Evolutionary conservation across 139 green algal species (phyloP).

Genomic region (Nannochloris sp.): DNA sequence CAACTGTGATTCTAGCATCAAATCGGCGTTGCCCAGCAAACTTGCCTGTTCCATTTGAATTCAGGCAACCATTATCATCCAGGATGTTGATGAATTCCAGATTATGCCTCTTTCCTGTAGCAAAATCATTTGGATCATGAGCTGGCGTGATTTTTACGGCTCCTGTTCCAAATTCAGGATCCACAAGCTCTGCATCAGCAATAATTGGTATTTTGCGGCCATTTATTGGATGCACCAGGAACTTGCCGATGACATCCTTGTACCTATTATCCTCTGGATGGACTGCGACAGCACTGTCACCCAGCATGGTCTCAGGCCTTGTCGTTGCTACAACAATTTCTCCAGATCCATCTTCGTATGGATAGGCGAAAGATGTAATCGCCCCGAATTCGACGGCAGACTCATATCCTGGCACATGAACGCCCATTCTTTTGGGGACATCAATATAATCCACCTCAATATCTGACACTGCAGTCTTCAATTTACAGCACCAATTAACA

Average conservation of each 20-base stretch:
- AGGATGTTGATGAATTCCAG: constrained; percentile 94
- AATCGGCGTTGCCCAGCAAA: constrained; percentile 90
- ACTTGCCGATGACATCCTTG: constrained; percentile 67
- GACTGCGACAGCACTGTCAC: constrained; percentile 90
- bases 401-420: constrained; percentile 67
- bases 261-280: constrained; percentile 88
- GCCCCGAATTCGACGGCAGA: constrained; percentile 91
- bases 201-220: constrained; percentile 87
- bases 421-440: constrained; percentile 56
- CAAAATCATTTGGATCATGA: constrained; percentile 97
- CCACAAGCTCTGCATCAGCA: constrained; percentile 84
- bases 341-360: constrained; percentile 63
- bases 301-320: constrained; percentile 89
- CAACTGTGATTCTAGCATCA: constrained; percentile 67
- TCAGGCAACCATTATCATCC: constrained; percentile 83
- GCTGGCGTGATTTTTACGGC: constrained; percentile 94
- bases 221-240: constrained; percentile 77
- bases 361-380: constrained; percentile 91
- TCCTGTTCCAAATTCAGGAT: constrained; percentile 89
- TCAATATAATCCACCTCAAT: constrained; percentile 98
- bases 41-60: constrained; percentile 49
- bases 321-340: constrained; percentile 88
- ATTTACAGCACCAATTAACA: constrained; percentile 93
- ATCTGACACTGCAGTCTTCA: constrained; percentile 91
- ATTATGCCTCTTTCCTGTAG: constrained; percentile 71